These are phyloP conservation scores for Rhododendron williamsianum DNA, from an alignment of 148 eudicot genomes.

Conservation along the genomic window DNA sequence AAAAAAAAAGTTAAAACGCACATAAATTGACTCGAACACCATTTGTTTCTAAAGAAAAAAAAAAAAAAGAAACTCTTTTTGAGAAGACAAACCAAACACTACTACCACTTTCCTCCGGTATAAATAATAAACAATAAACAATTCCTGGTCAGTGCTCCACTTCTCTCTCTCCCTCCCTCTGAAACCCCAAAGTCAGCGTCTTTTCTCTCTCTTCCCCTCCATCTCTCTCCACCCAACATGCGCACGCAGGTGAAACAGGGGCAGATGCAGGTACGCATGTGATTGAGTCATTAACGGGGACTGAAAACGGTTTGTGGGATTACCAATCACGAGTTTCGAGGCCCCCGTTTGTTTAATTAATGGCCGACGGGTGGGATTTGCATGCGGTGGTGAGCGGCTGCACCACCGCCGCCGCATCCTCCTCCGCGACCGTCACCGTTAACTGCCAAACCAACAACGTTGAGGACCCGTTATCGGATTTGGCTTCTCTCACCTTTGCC, in stretches of 20 bases:
- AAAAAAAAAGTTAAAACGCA: no score
- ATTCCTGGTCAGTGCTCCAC: slow-evolving; percentile 1
- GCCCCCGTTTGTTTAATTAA: neutral
- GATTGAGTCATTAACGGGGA: neutral
- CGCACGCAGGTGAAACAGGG: neutral
- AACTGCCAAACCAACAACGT: neutral
- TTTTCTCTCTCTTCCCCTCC: neutral
- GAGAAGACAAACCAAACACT: neutral
- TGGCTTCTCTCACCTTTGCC: slow-evolving; percentile 10
- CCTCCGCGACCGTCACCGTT: slow-evolving; percentile 4
- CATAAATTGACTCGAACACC: no score
- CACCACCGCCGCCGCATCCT: slow-evolving; percentile 13
- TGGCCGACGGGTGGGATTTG: slow-evolving; percentile 48
- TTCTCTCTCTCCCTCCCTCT: neutral
- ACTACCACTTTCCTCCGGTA: neutral
- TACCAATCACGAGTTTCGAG: neutral
- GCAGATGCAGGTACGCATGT: neutral
- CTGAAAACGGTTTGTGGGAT: neutral
- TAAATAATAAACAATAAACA: slow-evolving; percentile 6
- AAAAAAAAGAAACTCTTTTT: no score
- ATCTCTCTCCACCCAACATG: neutral
- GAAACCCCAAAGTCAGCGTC: slow-evolving; percentile 24
- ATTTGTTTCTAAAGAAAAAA: no score
- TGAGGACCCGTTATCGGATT: slow-evolving; percentile 12
- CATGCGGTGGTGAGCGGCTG: slow-evolving; percentile 44